phyloP scores from a whole-genome alignment of 805 yeast species.

The Candida namnaoensis region DNA sequence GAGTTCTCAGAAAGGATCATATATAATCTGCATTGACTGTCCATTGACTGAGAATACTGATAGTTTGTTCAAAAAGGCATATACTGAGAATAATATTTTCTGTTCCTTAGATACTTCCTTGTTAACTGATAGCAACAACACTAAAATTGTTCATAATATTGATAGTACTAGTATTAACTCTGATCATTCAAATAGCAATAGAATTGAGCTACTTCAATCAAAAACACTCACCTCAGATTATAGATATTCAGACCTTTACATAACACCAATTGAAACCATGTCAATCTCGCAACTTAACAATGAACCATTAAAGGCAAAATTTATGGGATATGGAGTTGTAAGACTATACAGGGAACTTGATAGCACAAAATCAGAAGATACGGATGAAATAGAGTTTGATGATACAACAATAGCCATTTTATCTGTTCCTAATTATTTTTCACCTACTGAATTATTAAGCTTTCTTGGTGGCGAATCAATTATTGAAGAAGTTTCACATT shows the following conservation, averaged over 20 bases:
- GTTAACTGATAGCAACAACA: too few species aligned
- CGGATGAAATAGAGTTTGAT: constrained; percentile 33
- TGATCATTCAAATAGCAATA: too few species aligned
- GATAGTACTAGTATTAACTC: too few species aligned
- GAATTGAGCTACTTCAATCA: too few species aligned
- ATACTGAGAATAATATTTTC: too few species aligned
- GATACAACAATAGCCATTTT: constrained; percentile 67
- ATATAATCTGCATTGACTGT: too few species aligned
- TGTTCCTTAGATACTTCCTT: too few species aligned
- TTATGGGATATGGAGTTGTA: constrained; percentile 68
- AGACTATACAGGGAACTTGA: constrained; percentile 50
- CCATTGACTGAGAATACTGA: too few species aligned
- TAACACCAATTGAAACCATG: constrained; percentile 17
- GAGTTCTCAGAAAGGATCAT: too few species aligned
- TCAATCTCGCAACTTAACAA: not conserved
- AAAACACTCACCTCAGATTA: constrained; percentile 14
- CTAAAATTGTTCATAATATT: too few species aligned
- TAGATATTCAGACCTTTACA: constrained; percentile 24
- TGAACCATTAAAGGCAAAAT: constrained; percentile 33
- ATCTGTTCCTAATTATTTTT: constrained; percentile 84
- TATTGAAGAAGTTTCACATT: constrained; percentile 51
- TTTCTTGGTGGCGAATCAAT: constrained; percentile 60
- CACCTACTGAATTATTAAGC: constrained; percentile 76
- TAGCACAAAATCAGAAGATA: constrained; percentile 17
- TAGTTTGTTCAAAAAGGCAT: too few species aligned